Evolutionary conservation across 2,329 filamentous ascomycete species (phyloP), one percentile per base, ranked within the genome.

Genomic region (Cladosporium sp.): DNA sequence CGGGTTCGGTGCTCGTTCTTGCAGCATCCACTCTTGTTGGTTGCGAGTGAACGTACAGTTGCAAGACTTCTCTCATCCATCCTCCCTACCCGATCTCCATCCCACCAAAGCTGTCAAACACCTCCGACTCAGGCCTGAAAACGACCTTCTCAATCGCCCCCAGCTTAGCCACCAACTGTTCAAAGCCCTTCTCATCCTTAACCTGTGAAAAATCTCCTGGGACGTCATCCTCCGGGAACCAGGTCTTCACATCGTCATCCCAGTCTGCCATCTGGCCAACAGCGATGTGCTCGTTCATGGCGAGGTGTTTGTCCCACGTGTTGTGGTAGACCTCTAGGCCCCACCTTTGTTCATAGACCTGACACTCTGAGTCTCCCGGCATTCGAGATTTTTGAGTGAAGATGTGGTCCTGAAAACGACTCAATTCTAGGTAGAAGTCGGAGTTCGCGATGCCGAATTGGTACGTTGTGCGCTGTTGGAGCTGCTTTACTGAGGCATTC

Each of bases 381-480:
- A 18, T 38, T 3, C 15, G 36, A 25, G 29, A 46, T 3, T 38
- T 25, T 18, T 41, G 33, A 6, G 49, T 25, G 20, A 49, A 54
- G n/a, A 40, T 41, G 16, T 53, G 49, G 30, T 62, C 53, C 43
- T 66, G 62, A 50, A 63, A 61, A n/a, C 57, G 57, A 9, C 53
- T 48, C 20, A 67, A 50, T 38, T 66, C 63, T 11, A 65, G 52
- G 1, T 50, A 58, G 50, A 62, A 67, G 27, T 62, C 60, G 25
- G 61, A 59, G 19, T 52, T 48, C 8, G 19, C 49, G 38, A 67
- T 54, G 16, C 49, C 52, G 56, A 59, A 66, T 7, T 52, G 54
- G 38, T 62, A 66, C n/a, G 36, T 53, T 4, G 57, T 53, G 12
- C 57, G 54, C 36, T 66, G 58, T 9, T 62, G 59, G 12, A 63